Base-by-base conservation (phyloP, 2,329 filamentous ascomycete genomes). In the Xylariaceae sp. region DNA sequence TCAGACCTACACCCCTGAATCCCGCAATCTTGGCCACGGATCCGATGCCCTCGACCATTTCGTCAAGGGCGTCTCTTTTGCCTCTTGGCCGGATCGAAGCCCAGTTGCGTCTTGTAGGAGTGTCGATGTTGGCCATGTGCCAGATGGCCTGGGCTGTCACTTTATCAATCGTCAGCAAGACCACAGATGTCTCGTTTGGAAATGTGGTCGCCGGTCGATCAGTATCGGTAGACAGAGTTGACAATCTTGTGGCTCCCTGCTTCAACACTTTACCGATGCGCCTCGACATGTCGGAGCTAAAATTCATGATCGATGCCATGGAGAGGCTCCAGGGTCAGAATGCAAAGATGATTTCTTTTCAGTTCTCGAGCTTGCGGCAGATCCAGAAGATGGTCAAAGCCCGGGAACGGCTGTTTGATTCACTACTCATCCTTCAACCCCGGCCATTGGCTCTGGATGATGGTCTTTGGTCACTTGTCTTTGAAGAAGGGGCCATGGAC, bases 181-280 rank as follows among this genome's bases (percentile, higher is more conserved):
- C 67, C 4, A 57, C 65, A 0, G 88, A 95, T 53, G 53, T 95
- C 4, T 92, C 86, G 58, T 95, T 96, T 54, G 89, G 90, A 1
- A 92, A 87, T 51, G 82, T 96, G 2, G 74, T 90, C 40, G 89
- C 79, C 54, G 88, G 89, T 2, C 78, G 89, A 6, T 82, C 80
- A 1, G 57, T 86, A 8, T 64, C 76, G 0, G 59, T 89, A 3
- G 72, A 83, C 5, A 75, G 73, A 0, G 67, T 90, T 9, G 80
- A 89, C 26, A 68, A 71, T 3, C 73, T 95, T 5, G 76, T 94
- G n/a, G 88, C 86, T 0, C 89, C 89, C 0, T 94, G 88, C 58
- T 95, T 96, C 69, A 96, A 95, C 56, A 94, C 89, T 0, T 63
- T 95, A 9, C 88, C 89, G 0, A 56, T 88, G 2, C 75, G 87